Evolutionary conservation across 1,139 yeast genomes (phyloP).

Genomic region (Saccharomycopsis hybrid): DNA sequence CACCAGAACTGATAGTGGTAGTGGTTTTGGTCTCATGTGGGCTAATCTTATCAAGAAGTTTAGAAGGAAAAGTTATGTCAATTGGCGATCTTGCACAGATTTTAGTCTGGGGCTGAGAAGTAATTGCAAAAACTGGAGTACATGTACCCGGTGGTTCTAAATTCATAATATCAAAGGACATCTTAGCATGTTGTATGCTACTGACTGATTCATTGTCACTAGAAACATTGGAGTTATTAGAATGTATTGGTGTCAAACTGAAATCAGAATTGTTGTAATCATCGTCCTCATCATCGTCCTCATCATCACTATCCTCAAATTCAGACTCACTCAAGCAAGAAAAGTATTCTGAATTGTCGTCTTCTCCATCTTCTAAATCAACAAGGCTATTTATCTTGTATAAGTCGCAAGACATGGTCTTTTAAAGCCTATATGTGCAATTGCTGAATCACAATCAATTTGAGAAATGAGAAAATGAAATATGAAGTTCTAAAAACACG

Average conservation of each 20-base stretch:
- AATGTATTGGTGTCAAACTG: slow-evolving; percentile 5
- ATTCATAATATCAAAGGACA: too few species aligned
- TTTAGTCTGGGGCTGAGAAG: neutral
- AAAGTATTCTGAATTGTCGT: slow-evolving; percentile 9
- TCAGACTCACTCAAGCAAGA: slow-evolving; percentile 16
- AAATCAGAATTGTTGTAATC: slow-evolving; percentile 5
- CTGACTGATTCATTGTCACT: neutral
- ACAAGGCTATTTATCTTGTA: too few species aligned
- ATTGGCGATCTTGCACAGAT: slow-evolving; percentile 10
- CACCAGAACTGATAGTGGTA: neutral
- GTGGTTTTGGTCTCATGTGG: neutral
- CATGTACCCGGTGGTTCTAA: too few species aligned
- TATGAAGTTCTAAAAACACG: too few species aligned
- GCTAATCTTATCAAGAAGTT: slow-evolving; percentile 3
- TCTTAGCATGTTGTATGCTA: too few species aligned
- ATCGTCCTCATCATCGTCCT: too few species aligned
- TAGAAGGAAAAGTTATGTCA: slow-evolving; percentile 7
- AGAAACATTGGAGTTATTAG: neutral
- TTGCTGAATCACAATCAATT: too few species aligned
- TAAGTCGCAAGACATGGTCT: too few species aligned
- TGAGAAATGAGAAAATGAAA: too few species aligned
- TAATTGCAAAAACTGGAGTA: too few species aligned
- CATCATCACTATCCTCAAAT: slow-evolving; percentile 12
- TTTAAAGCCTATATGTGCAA: too few species aligned
- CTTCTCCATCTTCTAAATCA: neutral